These are phyloP conservation scores for Suillus spraguei DNA, from an alignment of 768 basidiomycete species.

Conservation along the genomic window DNA sequence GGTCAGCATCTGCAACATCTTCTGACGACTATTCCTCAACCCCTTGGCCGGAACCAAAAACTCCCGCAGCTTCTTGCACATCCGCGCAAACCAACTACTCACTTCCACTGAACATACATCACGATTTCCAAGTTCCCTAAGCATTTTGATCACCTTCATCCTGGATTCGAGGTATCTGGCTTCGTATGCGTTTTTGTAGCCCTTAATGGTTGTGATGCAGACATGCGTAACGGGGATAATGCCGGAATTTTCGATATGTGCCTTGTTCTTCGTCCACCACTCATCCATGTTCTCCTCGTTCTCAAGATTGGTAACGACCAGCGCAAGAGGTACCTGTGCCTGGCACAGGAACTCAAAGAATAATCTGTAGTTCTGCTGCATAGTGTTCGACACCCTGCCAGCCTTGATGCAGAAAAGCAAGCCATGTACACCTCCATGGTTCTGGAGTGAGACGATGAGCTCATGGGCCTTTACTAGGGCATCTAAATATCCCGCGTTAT, in stretches of 20 bases:
- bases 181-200: conserved; percentile 6
- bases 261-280: conserved; percentile 36
- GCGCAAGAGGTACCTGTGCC: conserved; percentile 32
- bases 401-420: conserved; percentile 37
- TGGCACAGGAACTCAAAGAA: conserved; percentile 38
- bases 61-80: conserved; percentile 2
- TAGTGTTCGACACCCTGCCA: conserved; percentile 31
- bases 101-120: not conserved
- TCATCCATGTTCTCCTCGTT: conserved; percentile 37
- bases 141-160: conserved; percentile 24
- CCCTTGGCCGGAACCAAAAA: not conserved
- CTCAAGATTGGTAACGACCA: conserved; percentile 39
- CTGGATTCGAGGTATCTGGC: conserved; percentile 23
- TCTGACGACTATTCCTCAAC: not conserved
- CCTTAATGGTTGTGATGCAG: conserved; percentile 30
- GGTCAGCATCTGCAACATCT: conserved; percentile 14
- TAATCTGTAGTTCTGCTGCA: conserved; percentile 32
- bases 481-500: conserved; percentile 23
- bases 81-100: not conserved
- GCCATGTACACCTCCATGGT: conserved; percentile 39
- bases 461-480: conserved; percentile 33
- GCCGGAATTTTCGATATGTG: conserved; percentile 22
- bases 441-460: conserved; percentile 36
- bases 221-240: conserved; percentile 32
- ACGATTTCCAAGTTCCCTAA: conserved; percentile 5